Evolutionary conservation across 805 yeast genomes (phyloP).

Genomic region (Monosporozyma servazzii): DNA sequence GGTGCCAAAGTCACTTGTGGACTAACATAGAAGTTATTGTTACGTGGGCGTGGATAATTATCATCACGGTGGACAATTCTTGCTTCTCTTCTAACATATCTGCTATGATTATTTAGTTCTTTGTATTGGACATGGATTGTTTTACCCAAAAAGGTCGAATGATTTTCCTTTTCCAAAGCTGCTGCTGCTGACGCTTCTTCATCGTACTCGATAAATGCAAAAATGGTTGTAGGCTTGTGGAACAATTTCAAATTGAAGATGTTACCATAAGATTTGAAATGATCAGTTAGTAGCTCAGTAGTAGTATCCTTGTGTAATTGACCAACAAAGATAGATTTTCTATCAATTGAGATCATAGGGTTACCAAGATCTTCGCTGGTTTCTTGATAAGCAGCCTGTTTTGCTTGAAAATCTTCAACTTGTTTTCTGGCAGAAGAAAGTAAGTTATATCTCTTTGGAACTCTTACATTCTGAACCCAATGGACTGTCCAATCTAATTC

Average conservation of each 20-base stretch:
- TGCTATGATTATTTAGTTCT: constrained; percentile 40
- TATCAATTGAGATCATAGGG: constrained; percentile 43
- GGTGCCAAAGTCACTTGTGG: constrained; percentile 57
- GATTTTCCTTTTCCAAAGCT: constrained; percentile 81
- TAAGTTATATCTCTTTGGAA: constrained; percentile 31
- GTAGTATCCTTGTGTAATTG: constrained; percentile 51
- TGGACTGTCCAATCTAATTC: constrained; percentile 52
- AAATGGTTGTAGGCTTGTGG: constrained; percentile 41
- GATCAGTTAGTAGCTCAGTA: constrained; percentile 43
- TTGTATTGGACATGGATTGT: constrained; percentile 82
- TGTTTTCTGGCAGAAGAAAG: constrained; percentile 5
- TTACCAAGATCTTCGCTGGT: constrained; percentile 7
- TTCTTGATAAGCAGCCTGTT: background rate
- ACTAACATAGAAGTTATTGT: constrained; percentile 12
- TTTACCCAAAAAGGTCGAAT: constrained; percentile 59
- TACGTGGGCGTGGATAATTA: background rate
- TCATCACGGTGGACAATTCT: constrained; percentile 11
- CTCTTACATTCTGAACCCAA: constrained; percentile 81
- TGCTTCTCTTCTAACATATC: constrained; percentile 16
- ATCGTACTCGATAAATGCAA: constrained; percentile 65
- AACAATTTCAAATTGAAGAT: constrained; percentile 50
- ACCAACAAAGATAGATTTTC: constrained; percentile 69
- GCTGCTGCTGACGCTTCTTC: constrained; percentile 70
- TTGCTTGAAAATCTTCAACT: constrained; percentile 3
- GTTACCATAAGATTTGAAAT: constrained; percentile 62